A percentile compares a stretch with the other conserved stretches of the same genome.
Evolutionary conservation across 2,329 filamentous ascomycete genomes (phyloP).

Genomic region (Tolypocladium endophyticum): DNA sequence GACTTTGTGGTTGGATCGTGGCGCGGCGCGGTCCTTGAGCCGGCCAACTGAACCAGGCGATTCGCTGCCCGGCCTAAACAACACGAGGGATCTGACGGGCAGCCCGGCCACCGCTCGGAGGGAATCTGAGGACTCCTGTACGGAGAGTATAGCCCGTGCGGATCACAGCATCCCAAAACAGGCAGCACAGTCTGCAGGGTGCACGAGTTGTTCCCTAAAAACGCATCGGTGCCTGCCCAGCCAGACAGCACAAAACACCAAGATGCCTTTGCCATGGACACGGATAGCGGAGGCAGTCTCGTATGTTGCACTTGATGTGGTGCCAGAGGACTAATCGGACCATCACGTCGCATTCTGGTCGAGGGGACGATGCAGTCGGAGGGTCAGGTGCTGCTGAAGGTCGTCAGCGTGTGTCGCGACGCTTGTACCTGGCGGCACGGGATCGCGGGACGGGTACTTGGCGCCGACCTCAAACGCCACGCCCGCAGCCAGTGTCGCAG

Average conservation of each 20-base stretch:
- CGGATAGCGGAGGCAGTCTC: background rate
- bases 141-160: too few species aligned
- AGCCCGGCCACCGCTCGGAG: background rate
- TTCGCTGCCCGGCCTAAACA: background rate
- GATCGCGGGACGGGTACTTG: background rate
- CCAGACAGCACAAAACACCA: background rate
- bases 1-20: conserved; percentile 12
- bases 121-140: background rate
- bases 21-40: conserved; percentile 2
- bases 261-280: background rate
- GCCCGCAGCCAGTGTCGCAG: background rate
- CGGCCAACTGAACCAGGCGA: conserved; percentile 3
- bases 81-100: background rate
- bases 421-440: background rate
- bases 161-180: background rate
- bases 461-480: background rate
- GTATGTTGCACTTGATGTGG: background rate
- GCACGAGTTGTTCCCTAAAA: background rate
- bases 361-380: conserved; percentile 1
- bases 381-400: conserved; percentile 4
- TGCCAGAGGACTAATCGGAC: conserved; percentile 4
- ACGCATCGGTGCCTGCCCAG: background rate
- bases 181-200: background rate
- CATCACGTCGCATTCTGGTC: conserved; percentile 6
- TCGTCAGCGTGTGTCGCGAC: background rate